Percentiles rank a stretch among this genome's conserved stretches.
Evolutionary conservation across 495 filamentous ascomycete genomes (phyloP).

Genomic region (Arthonia radiata): DNA sequence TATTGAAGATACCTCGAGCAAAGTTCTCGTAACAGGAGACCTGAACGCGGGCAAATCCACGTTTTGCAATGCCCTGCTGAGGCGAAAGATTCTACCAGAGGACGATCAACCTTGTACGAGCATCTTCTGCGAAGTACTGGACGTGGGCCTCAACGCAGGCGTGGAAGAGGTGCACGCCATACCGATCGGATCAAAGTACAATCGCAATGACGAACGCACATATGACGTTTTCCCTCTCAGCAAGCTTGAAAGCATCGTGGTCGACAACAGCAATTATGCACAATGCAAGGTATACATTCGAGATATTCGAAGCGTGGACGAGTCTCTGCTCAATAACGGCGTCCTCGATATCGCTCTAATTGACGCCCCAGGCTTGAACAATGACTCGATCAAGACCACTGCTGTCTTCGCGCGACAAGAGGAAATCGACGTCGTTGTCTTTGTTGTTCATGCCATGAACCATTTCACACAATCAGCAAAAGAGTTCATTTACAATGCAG

Average conservation of each 20-base stretch:
- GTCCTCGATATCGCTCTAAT: conserved; percentile 96
- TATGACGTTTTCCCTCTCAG: conserved; percentile 61
- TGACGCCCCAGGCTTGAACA: conserved; percentile 86
- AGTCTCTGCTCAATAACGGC: conserved; percentile 88
- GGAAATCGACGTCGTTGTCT: conserved; percentile 96
- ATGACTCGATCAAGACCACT: conserved; percentile 86
- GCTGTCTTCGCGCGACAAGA: conserved; percentile 92
- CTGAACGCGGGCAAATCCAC: conserved; percentile 95
- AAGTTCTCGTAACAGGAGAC: conserved; percentile 92
- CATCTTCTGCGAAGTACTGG: conserved; percentile 93
- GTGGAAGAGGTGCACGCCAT: conserved; percentile 91
- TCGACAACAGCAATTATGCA: conserved; percentile 61
- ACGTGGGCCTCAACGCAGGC: conserved; percentile 69
- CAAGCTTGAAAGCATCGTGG: conserved; percentile 69
- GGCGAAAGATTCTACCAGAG: conserved; percentile 80
- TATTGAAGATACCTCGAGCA: conserved; percentile 93
- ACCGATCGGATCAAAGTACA: conserved; percentile 41
- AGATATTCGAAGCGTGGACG: conserved; percentile 72
- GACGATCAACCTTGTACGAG: conserved; percentile 98
- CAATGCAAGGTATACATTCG: conserved; percentile 95
- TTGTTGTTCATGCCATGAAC: conserved; percentile 90
- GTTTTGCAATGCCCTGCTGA: conserved; percentile 86
- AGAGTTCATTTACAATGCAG: conserved; percentile 89
- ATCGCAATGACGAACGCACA: conserved; percentile 76
- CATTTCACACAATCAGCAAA: conserved; percentile 92